Evolutionary conservation across 1,284 basidiomycete species (phyloP), one percentile per base, ranked within the genome.

Genomic region (Ceratobasidium sp.): DNA sequence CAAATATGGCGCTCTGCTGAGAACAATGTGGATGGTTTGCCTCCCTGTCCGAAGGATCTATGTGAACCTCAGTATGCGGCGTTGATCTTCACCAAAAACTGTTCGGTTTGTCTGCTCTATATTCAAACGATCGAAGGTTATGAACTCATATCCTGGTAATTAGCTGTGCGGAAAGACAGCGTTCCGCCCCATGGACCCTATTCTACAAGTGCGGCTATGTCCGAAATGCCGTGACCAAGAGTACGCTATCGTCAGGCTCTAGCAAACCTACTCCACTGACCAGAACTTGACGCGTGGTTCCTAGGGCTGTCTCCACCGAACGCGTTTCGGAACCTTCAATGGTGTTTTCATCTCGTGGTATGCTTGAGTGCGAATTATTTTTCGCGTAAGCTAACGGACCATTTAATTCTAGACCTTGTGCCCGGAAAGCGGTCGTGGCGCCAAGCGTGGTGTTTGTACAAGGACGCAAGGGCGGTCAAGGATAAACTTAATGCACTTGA

Each of bases 41-140:
- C 69, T 19, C 60, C 75, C 5, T 75, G 75, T 24, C 75, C 75
- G 8, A 44, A 65, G 19, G 59, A 66, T 7, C 24, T 75, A 22
- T 73, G 75, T 29, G 69, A 75, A 31, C 75, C 75, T 22, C 48
- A 72, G 44, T 65, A 73, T 27, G 75, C 75, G 7, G 67, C 56
- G 17, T 62, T 75, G 2, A 44, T 75, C 5, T 75, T 75, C 41
- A 59, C 69, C 19, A 65, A 65, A 24, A 48, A 51, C 6, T 75
- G 75, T n/a, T 72, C 69, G 44, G 75, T 75, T 22, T 53, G 45
- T 45, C n/a, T 19, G 11, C 33, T 36, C 36, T 11, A 41, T 19
- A 24, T n/a, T 33, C 41, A n/a, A 15, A 41, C 31, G 1, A 14
- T 19, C 33, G 15, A 59, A 19, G 24, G 22, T 41, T 59, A 11